Conservation (phyloP, 805 yeast genomes). For the Cyberlindnera americana region DNA sequence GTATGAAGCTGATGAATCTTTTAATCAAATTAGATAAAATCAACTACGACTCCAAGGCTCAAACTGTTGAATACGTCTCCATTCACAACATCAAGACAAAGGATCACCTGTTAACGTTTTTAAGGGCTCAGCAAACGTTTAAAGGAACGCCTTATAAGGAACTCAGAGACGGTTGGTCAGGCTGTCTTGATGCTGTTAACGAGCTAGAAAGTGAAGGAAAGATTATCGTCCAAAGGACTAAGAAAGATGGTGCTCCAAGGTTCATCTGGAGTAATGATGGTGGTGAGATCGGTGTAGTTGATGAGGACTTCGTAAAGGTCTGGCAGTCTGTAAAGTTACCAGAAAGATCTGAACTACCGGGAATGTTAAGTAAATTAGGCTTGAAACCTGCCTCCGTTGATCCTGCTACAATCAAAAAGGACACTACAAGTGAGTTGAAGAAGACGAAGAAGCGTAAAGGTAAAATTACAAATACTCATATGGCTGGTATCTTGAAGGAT, state of each 20-base stretch:
- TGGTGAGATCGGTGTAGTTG: conserved; percentile 66
- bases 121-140: conserved; percentile 79
- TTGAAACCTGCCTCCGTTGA: conserved; percentile 97
- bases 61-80: conserved; percentile 82
- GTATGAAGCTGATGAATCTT: conserved; percentile 66
- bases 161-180: conserved; percentile 89
- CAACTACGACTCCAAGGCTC: conserved; percentile 54
- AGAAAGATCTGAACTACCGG: conserved; percentile 74
- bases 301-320: conserved; percentile 74
- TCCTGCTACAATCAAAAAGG: conserved; percentile 83
- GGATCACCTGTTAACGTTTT: conserved; percentile 68
- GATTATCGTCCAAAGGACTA: conserved; percentile 80
- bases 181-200: conserved; percentile 74
- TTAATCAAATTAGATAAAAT: conserved; percentile 76
- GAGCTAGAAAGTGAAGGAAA: conserved; percentile 74
- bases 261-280: conserved; percentile 88
- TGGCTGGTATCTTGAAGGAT: conserved; percentile 93
- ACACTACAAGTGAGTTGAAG: conserved; percentile 46
- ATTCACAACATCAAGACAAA: conserved; percentile 82
- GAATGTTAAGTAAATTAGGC: conserved; percentile 74
- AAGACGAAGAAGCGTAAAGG: conserved; percentile 82
- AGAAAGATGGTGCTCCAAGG: conserved; percentile 92
- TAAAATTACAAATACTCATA: conserved; percentile 92
- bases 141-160: conserved; percentile 77
- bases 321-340: conserved; percentile 85